Evolutionary conservation across 371 early-diverging fungal genomes (phyloP).

Genomic region (Mortierella sp.): DNA sequence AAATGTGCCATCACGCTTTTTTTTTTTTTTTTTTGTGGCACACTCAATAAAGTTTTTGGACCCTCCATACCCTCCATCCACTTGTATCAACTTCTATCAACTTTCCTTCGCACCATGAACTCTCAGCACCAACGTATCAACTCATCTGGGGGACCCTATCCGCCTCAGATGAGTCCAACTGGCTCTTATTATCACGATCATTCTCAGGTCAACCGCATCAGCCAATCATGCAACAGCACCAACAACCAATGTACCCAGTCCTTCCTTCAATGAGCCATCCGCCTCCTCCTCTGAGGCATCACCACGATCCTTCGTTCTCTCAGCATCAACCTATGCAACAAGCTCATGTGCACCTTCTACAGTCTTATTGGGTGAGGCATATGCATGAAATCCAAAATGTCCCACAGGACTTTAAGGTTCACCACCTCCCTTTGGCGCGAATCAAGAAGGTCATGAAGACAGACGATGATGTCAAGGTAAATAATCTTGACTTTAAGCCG

Average conservation of each 20-base stretch:
- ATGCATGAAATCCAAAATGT: slow-evolving; percentile 66
- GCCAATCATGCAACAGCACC: slow-evolving; percentile 15
- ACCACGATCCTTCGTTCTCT: slow-evolving; percentile 31
- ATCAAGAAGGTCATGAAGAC: slow-evolving; percentile 99
- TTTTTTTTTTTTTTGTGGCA: background rate
- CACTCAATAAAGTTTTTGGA: no score
- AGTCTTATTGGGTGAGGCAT: slow-evolving; percentile 68
- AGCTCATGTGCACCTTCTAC: slow-evolving; percentile 52
- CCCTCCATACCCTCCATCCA: background rate
- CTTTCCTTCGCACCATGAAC: slow-evolving; percentile 17
- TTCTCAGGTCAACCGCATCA: slow-evolving; percentile 15
- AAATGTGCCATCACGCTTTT: background rate
- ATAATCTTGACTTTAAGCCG: background rate
- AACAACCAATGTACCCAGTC: slow-evolving; percentile 18
- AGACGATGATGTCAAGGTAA: slow-evolving; percentile 96
- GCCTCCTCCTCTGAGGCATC: slow-evolving; percentile 36
- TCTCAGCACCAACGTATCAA: slow-evolving; percentile 27
- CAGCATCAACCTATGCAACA: slow-evolving; percentile 54
- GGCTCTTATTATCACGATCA: background rate
- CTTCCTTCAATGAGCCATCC: slow-evolving; percentile 26
- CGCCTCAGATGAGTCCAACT: slow-evolving; percentile 10
- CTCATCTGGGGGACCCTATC: slow-evolving; percentile 16
- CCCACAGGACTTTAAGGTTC: slow-evolving; percentile 89
- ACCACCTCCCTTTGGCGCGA: slow-evolving; percentile 96
- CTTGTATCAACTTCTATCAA: background rate